These are phyloP conservation scores for Auricularia sp. DNA, from an alignment of 768 basidiomycete species.

Conservation along the genomic window DNA sequence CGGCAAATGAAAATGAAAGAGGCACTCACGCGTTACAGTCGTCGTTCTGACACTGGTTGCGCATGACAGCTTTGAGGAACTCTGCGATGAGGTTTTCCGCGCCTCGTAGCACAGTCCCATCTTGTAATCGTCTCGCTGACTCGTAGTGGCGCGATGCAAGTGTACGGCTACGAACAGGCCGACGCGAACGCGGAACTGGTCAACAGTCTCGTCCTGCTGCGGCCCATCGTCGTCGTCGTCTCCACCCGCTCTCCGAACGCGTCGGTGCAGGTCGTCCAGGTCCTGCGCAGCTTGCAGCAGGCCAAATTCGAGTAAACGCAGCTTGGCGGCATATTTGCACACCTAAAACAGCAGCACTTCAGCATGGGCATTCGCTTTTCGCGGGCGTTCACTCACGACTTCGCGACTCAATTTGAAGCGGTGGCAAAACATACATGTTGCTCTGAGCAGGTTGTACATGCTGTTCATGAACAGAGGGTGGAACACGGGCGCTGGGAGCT, in stretches of 20 bases:
- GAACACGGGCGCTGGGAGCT: slow-evolving; percentile 88
- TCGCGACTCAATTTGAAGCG: slow-evolving; percentile 70
- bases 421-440: slow-evolving; percentile 91
- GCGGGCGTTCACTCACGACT: slow-evolving; percentile 37
- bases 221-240: slow-evolving; percentile 36
- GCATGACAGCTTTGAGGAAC: slow-evolving; percentile 59
- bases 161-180: slow-evolving; percentile 56
- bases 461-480: slow-evolving; percentile 94
- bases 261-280: slow-evolving; percentile 58
- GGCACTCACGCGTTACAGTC: slow-evolving; percentile 73
- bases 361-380: neutral
- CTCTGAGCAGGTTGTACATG: slow-evolving; percentile 77
- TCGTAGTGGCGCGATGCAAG: slow-evolving; percentile 33
- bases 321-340: slow-evolving; percentile 74
- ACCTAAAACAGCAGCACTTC: slow-evolving; percentile 34
- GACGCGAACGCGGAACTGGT: slow-evolving; percentile 52
- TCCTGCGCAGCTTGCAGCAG: slow-evolving; percentile 71
- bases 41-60: slow-evolving; percentile 65
- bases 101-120: slow-evolving; percentile 79
- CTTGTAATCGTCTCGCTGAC: slow-evolving; percentile 79
- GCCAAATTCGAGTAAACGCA: slow-evolving; percentile 82
- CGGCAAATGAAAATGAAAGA: slow-evolving; percentile 5
- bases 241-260: slow-evolving; percentile 22
- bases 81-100: slow-evolving; percentile 75
- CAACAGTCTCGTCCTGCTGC: slow-evolving; percentile 39